phyloP scores from a whole-genome alignment of 179 eudicot genomes.

The Patellifolia procumbens region DNA sequence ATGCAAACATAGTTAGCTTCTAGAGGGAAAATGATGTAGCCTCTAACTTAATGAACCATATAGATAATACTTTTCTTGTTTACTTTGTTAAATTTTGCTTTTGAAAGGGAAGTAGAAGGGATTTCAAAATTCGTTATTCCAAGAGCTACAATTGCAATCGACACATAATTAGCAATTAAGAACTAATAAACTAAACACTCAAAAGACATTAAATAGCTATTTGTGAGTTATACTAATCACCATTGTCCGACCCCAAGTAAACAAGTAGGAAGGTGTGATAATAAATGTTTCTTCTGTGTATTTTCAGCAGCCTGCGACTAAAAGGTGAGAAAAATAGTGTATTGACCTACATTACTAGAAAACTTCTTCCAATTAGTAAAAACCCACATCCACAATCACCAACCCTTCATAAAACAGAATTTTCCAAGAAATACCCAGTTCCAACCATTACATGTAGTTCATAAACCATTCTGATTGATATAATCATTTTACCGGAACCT shows the following conservation, averaged over 20 bases:
- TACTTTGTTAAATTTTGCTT: neutral
- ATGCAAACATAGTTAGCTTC: conserved; percentile 18
- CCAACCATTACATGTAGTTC: neutral
- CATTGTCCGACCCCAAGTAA: neutral
- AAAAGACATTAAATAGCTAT: neutral
- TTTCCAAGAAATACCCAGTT: neutral
- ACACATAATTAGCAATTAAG: neutral
- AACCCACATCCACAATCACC: neutral
- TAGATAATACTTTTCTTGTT: neutral
- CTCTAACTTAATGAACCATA: neutral
- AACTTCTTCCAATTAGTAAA: neutral
- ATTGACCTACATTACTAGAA: neutral
- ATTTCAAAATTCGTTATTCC: too few species aligned
- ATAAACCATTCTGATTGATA: neutral
- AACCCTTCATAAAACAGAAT: neutral
- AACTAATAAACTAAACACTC: neutral
- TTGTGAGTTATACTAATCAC: neutral
- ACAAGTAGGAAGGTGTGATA: neutral
- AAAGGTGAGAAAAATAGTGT: neutral
- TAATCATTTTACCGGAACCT: neutral
- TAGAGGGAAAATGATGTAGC: neutral
- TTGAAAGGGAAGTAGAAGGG: neutral
- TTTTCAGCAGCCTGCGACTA: neutral
- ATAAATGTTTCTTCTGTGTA: too few species aligned
- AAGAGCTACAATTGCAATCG: neutral